Conservation (phyloP, 2,329 filamentous ascomycete species). For the Nemania sp. region DNA sequence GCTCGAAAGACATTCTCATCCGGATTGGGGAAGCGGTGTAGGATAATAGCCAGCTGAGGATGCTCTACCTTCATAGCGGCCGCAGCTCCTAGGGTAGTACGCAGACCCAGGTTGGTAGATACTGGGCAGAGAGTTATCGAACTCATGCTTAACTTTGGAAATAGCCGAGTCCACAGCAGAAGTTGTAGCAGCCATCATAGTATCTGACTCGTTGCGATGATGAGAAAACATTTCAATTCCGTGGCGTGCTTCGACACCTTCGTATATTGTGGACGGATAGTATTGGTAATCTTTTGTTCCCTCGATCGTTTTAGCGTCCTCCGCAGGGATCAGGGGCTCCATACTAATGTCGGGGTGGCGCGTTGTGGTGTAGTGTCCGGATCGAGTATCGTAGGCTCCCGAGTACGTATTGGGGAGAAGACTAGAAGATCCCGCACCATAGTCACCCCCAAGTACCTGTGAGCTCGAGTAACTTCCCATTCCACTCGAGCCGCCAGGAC, state of each 20-base stretch:
- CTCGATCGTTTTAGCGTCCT: slow-evolving; percentile 64
- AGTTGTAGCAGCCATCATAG: slow-evolving; percentile 48
- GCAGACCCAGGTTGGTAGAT: slow-evolving; percentile 59
- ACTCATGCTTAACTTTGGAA: slow-evolving; percentile 64
- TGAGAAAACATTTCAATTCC: slow-evolving; percentile 64
- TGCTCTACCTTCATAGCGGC: slow-evolving; percentile 66
- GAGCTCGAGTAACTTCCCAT: slow-evolving; percentile 63
- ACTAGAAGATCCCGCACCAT: slow-evolving; percentile 53
- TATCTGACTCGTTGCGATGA: slow-evolving; percentile 51
- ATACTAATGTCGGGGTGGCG: slow-evolving; percentile 63
- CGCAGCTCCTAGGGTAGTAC: slow-evolving; percentile 58
- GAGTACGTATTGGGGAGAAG: slow-evolving; percentile 57
- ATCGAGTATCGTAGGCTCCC: slow-evolving; percentile 56
- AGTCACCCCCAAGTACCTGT: slow-evolving; percentile 56
- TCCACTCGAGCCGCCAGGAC: slow-evolving; percentile 72
- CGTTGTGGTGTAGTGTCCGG: slow-evolving; percentile 56
- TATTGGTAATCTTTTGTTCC: slow-evolving; percentile 67
- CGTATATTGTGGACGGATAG: slow-evolving; percentile 64
- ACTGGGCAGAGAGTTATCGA: slow-evolving; percentile 61
- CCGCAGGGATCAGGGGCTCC: slow-evolving; percentile 64
- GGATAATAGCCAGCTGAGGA: slow-evolving; percentile 67
- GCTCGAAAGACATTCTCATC: slow-evolving; percentile 43
- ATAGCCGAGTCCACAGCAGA: slow-evolving; percentile 49
- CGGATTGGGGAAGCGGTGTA: slow-evolving; percentile 62
- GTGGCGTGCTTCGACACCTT: slow-evolving; percentile 58